Evolutionary conservation across 306 rosid genomes (phyloP).

Genomic region (Hippophae gyantsensis): DNA sequence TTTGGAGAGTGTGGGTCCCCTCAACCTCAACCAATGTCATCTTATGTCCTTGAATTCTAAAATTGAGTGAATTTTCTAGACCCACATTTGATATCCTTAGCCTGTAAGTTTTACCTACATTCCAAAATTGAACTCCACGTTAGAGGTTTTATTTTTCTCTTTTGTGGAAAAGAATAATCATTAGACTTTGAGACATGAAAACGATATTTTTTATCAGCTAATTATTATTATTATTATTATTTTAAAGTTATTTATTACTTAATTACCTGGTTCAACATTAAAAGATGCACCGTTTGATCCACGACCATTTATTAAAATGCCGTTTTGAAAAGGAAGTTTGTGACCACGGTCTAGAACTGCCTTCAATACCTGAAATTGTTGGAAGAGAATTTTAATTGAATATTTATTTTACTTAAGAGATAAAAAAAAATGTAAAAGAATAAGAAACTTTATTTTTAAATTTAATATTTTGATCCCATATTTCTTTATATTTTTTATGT

Average conservation of each 20-base stretch:
- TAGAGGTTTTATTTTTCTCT: not conserved
- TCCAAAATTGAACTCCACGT: not conserved
- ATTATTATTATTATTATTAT: no score
- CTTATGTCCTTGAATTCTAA: constrained; percentile 65
- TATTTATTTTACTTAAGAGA: no score
- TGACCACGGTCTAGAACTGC: constrained; percentile 58
- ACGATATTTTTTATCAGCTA: not conserved
- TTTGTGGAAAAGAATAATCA: not conserved
- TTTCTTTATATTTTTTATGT: no score
- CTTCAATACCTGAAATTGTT: constrained; percentile 42
- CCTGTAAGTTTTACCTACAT: constrained; percentile 78
- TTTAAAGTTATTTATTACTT: not conserved
- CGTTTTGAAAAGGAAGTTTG: constrained; percentile 61
- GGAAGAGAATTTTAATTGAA: not conserved
- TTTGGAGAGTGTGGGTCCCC: constrained; percentile 85
- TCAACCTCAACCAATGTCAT: constrained; percentile 86
- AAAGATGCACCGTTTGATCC: constrained; percentile 44
- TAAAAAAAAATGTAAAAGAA: no score
- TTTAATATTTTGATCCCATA: no score
- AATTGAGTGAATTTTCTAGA: constrained; percentile 64
- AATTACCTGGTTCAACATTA: constrained; percentile 62
- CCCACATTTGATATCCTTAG: constrained; percentile 89
- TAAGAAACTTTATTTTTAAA: no score
- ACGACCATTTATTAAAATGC: constrained; percentile 69
- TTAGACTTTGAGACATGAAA: not conserved